Evolutionary conservation across 139 green algal species (phyloP).

Genomic region (Astrephomene gubernaculifera): DNA sequence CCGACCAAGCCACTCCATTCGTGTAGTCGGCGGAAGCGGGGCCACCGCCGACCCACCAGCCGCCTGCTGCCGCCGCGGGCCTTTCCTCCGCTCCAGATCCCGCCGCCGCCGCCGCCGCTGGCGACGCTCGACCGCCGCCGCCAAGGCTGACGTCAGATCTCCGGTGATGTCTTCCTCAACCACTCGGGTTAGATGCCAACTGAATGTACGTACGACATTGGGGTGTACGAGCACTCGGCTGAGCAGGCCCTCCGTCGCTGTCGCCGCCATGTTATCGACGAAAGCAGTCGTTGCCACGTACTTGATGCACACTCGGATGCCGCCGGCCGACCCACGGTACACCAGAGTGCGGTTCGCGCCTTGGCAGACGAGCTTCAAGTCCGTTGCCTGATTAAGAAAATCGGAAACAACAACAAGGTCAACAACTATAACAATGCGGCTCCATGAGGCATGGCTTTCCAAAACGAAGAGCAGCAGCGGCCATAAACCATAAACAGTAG

Average conservation of each 20-base stretch:
- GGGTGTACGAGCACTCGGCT: conserved; percentile 20
- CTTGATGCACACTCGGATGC: conserved; percentile 2
- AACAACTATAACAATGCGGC: not conserved
- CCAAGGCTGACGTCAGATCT: not conserved
- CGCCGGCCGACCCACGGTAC: not conserved
- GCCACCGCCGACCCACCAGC: no score
- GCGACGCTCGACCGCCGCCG: not conserved
- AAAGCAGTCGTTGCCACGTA: not conserved
- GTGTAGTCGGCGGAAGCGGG: no score
- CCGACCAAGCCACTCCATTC: no score
- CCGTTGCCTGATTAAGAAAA: not conserved
- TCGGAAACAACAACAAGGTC: not conserved
- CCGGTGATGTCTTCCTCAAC: not conserved
- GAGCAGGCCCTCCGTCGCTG: conserved; percentile 21
- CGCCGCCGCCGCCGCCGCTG: not conserved
- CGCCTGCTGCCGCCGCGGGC: not conserved
- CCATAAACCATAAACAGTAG: not conserved
- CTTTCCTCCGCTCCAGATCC: not conserved
- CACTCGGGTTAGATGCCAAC: conserved; percentile 8
- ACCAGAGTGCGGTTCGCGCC: not conserved
- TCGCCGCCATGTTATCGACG: not conserved
- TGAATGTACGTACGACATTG: conserved; percentile 17
- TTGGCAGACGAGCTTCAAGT: conserved; percentile 11
- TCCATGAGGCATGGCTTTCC: not conserved
- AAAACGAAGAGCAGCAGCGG: no score